These are phyloP conservation scores for Hibiscus mutabilis DNA, from an alignment of 345 rosid species.

Conservation along the genomic window DNA sequence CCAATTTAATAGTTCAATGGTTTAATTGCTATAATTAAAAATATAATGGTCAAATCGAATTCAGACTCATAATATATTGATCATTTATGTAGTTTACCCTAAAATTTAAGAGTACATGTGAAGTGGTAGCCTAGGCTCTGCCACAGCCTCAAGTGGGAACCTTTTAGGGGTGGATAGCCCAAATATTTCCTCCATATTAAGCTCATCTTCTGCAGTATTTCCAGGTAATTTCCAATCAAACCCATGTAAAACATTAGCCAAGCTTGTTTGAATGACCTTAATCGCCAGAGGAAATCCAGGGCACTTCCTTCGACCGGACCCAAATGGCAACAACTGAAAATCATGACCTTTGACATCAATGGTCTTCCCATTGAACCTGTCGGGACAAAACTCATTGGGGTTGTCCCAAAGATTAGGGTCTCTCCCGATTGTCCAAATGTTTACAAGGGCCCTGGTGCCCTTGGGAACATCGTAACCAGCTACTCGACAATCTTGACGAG, in stretches of 20 bases:
- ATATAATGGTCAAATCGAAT: too few relatives aligned
- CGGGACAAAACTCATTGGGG: constrained; percentile 44
- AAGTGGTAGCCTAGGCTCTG: constrained; percentile 28
- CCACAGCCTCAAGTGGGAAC: constrained; percentile 35
- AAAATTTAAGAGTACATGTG: constrained; percentile 27
- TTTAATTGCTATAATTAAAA: too few relatives aligned
- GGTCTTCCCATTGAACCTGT: constrained; percentile 38
- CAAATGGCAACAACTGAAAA: constrained; percentile 53
- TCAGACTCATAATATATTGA: too few relatives aligned
- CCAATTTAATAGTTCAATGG: too few relatives aligned
- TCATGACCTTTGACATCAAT: constrained; percentile 58
- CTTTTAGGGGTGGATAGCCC: constrained; percentile 51
- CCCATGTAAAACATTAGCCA: constrained; percentile 58
- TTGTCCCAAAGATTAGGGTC: constrained; percentile 41
- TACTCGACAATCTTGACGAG: constrained; percentile 33
- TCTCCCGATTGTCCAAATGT: constrained; percentile 46
- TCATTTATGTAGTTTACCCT: too few relatives aligned
- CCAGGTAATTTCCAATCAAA: constrained; percentile 46
- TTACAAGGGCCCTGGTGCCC: constrained; percentile 28
- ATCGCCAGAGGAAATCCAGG: constrained; percentile 57
- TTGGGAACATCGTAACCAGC: constrained; percentile 33
- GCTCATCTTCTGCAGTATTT: constrained; percentile 20
- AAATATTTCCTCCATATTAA: constrained; percentile 57
- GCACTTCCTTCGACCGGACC: constrained; percentile 68
- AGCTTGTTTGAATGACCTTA: constrained; percentile 44